Evolutionary conservation across 1,284 basidiomycete species (phyloP).

Genomic region (Cryptococcus sp.): DNA sequence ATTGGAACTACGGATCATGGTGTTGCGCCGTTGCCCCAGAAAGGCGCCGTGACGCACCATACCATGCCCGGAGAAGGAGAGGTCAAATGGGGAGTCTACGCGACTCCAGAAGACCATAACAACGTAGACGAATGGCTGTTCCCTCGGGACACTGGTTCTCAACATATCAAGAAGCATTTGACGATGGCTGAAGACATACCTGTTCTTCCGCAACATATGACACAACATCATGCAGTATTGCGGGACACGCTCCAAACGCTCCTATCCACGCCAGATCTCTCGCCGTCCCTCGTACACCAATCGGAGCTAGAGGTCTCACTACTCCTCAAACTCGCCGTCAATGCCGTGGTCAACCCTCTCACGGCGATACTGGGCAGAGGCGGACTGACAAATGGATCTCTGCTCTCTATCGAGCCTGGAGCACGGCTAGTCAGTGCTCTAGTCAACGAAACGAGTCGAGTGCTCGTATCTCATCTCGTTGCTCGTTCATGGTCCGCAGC

Average conservation of each 20-base stretch:
- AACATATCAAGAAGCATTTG: neutral
- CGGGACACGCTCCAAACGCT: constrained; percentile 70
- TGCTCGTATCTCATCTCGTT: constrained; percentile 53
- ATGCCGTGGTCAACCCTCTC: constrained; percentile 83
- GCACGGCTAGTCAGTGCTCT: constrained; percentile 3
- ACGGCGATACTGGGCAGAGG: constrained; percentile 67
- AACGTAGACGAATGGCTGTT: constrained; percentile 39
- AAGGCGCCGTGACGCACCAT: constrained; percentile 63
- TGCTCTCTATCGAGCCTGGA: constrained; percentile 57
- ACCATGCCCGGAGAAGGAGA: constrained; percentile 60
- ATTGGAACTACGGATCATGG: constrained; percentile 83
- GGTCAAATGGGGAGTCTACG: constrained; percentile 76
- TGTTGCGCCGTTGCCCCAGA: constrained; percentile 35
- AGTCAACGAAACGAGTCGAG: constrained; percentile 62
- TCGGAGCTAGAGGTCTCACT: constrained; percentile 69
- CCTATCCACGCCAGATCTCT: constrained; percentile 61
- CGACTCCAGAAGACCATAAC: constrained; percentile 60
- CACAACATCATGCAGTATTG: constrained; percentile 55
- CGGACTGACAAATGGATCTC: constrained; percentile 75
- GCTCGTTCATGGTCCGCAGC: too few relatives aligned
- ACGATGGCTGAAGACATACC: constrained; percentile 61
- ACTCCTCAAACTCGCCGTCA: constrained; percentile 81
- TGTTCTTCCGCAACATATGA: constrained; percentile 34
- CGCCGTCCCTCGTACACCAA: constrained; percentile 69
- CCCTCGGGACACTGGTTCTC: too few relatives aligned